Base-by-base conservation (phyloP, 306 rosid species). In the Gastrolobium bilobum region DNA sequence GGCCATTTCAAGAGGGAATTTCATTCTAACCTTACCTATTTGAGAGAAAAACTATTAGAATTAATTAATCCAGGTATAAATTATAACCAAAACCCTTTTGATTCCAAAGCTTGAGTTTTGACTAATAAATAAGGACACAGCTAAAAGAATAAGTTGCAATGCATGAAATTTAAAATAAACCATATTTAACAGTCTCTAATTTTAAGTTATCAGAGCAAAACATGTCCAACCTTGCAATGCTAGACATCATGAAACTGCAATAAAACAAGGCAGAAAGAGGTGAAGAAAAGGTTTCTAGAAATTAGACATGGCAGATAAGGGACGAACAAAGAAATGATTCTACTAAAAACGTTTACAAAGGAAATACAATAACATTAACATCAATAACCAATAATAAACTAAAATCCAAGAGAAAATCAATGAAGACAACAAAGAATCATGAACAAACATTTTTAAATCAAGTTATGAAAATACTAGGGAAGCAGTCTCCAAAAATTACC, bases 1-100 rank as follows among this genome's bases (percentile, higher is more conserved):
- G 38, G 98, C 99, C 98, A 95, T 95, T 86, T 95, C 92, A 84
- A 93, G 99, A 61, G 99, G 99, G 82, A 95, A 95, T 62, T 95
- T 95, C 51, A 87, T 87, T 89, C 98, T 93, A 52, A 90, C 86
- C 87, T 93, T 91, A 64, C 99, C 99, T 95, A 83, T 77, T 82
- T 79, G 83, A 69, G 75, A 54, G 72, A 72, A 77, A 56, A 84
- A 68, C 59, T 73, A 50, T 76, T 56, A 85, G 67, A 47, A 51
- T 43, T 43, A 63, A 51, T 14, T 5, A 3, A 69, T 15, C 78
- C 68, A 60, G 20, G 52, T 34, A 51, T 29, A 78, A 6, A 34
- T 48, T 4, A 48, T 34, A 70, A 10, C 50, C 31, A 62, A 29
- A 68, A 52, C 33, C 29, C 30, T 10, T 11, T 8, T 44, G 56